Base-by-base conservation (phyloP, 1,139 yeast species). In the Geotrichum bryndzae region DNA sequence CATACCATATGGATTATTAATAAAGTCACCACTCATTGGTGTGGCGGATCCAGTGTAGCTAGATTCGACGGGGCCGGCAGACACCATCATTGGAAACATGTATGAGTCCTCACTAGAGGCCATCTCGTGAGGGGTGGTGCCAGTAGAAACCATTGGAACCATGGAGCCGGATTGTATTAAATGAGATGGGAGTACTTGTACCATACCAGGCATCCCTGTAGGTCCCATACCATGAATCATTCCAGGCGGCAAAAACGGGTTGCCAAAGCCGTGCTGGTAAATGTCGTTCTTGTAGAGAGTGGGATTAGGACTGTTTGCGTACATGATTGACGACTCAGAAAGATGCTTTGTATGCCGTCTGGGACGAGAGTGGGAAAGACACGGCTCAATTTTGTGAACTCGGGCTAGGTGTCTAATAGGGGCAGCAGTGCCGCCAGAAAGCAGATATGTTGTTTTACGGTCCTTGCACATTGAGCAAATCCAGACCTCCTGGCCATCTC, bases 341-440 rank as follows among this genome's bases (percentile, higher is more conserved):
- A 51, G 54, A 55, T 60, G 60, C 41, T 60, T 60, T 3, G 53
- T 57, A 54, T 60, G 62, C 13, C 59, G 48, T 45, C 55, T 52
- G 10, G 57, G 59, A 3, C 56, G 22, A 13, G 54, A 33, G 27
- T 53, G 53, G n/a, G 61, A 52, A n/a, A 59, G 31, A 22, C 55
- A 48, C 10, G 61, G 63, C 35, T 59, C 62, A 22, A 62, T 57
- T 25, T 57, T 54, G 53, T 62, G 64, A 33, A 59, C 64, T 10
- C 64, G 29, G 8, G 56, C 56, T 38, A 62, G 56, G 31, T 62
- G 64, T n/a, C 62, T 45, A n/a, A 62, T 62, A 13, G 64, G 64
- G n/a, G 64, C 64, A 11, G 64, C 64, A 23, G 64, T 62, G 23
- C 64, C 64, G n/a, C 64, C 64, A 13, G 62, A 59, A 2, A 62